A percentile compares a stretch with the other conserved stretches of the same genome.
Conservation (phyloP, 2,329 filamentous ascomycete species). For the Bipolaris zeicola region DNA sequence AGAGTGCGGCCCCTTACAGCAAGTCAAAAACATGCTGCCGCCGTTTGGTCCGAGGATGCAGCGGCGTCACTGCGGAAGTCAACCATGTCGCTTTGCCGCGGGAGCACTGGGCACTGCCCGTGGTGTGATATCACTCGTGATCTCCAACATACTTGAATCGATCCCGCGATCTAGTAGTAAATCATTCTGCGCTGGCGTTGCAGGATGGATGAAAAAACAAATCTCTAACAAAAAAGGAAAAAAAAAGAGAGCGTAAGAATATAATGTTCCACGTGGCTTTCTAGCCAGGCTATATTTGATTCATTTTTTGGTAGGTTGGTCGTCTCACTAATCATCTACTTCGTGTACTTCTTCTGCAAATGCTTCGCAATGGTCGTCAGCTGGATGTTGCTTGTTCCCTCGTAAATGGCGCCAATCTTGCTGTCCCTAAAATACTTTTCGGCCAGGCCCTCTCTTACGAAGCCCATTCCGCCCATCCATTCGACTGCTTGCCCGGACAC, state of each 20-base stretch:
- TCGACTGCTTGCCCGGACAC: conserved; percentile 88
- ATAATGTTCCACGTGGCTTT: neutral
- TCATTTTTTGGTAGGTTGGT: neutral
- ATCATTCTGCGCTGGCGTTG: neutral
- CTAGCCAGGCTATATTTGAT: neutral
- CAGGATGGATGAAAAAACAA: neutral
- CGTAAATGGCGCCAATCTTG: conserved; percentile 98
- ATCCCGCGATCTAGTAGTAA: conserved; percentile 5
- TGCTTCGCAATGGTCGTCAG: conserved; percentile 73
- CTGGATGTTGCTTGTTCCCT: conserved; percentile 82
- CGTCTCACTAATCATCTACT: conserved; percentile 41
- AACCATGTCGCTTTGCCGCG: neutral
- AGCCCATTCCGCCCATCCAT: conserved; percentile 99
- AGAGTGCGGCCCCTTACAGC: neutral
- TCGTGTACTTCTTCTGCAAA: conserved; percentile 71
- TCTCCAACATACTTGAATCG: conserved; percentile 8
- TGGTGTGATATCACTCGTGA: neutral
- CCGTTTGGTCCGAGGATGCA: neutral
- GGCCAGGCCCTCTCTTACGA: conserved; percentile 91
- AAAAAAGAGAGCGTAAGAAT: neutral
- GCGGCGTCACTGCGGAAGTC: neutral
- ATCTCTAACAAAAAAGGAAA: neutral
- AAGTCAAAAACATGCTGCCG: neutral
- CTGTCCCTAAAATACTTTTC: conserved; percentile 98
- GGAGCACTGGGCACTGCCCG: conserved; percentile 3